A percentile compares a stretch with the other conserved stretches of the same genome.
phyloP scores from a whole-genome alignment of 2,329 filamentous ascomycete species.

The Thelonectria olida region DNA sequence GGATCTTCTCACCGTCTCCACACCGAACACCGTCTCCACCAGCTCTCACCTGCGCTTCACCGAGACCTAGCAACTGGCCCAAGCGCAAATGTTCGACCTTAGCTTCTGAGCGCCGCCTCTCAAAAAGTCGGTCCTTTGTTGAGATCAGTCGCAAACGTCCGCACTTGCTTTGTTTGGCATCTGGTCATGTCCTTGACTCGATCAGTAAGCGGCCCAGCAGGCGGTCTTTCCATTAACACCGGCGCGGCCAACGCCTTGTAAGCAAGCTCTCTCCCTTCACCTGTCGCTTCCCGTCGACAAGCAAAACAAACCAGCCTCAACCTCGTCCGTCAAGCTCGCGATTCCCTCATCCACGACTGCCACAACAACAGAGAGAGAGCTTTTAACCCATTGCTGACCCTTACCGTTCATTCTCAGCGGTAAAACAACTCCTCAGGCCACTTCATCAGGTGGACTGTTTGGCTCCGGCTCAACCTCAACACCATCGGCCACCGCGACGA shows the following conservation, averaged over 20 bases:
- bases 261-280: constrained; percentile 36
- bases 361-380: constrained; percentile 1
- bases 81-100: constrained; percentile 31
- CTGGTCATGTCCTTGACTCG: constrained; percentile 60
- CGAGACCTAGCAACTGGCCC: constrained; percentile 20
- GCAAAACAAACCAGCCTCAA: constrained; percentile 10
- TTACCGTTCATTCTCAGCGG: constrained; percentile 31
- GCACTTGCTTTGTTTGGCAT: constrained; percentile 23
- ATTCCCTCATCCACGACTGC: constrained; percentile 12
- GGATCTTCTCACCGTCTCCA: constrained; percentile 22
- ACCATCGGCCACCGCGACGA: constrained; percentile 37
- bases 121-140: constrained; percentile 34
- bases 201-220: constrained; percentile 68
- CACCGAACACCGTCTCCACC: constrained; percentile 3
- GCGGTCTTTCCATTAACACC: constrained; percentile 72
- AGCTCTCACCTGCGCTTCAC: constrained; percentile 30
- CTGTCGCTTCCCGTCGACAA: constrained; percentile 17
- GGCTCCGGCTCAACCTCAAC: constrained; percentile 43
- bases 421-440: constrained; percentile 42
- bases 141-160: constrained; percentile 32
- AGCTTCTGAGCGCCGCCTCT: constrained; percentile 27
- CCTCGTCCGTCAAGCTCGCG: constrained; percentile 7
- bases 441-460: constrained; percentile 49
- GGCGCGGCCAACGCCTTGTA: constrained; percentile 63
- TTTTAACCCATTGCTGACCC: constrained; percentile 26